Evolutionary conservation across 2,329 filamentous ascomycete species (phyloP).

Genomic region (Pyrenophora tritici-repentis): DNA sequence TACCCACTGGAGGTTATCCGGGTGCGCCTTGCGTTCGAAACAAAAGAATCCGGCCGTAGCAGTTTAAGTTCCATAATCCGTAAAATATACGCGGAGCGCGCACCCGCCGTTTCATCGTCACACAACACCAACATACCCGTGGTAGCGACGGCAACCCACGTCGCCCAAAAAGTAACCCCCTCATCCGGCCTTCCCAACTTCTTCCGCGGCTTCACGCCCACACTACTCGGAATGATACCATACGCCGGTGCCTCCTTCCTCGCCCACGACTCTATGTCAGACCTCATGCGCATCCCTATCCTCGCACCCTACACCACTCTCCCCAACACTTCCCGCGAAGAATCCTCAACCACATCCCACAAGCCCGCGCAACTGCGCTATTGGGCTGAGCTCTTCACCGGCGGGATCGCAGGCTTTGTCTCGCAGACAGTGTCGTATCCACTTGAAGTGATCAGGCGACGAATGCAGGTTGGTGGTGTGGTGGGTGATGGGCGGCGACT

Average conservation of each 20-base stretch:
- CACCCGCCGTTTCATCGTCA: slow-evolving; percentile 37
- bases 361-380: slow-evolving; percentile 75
- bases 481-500: slow-evolving; percentile 86
- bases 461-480: slow-evolving; percentile 96
- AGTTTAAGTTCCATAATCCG: slow-evolving; percentile 77
- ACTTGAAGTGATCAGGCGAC: slow-evolving; percentile 84
- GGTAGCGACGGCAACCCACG: slow-evolving; percentile 48
- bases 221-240: slow-evolving; percentile 90
- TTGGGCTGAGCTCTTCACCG: slow-evolving; percentile 84
- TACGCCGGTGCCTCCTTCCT: slow-evolving; percentile 96
- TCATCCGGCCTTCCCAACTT: slow-evolving; percentile 81
- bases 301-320: slow-evolving; percentile 77
- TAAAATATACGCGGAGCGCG: slow-evolving; percentile 82
- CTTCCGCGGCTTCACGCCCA: slow-evolving; percentile 91
- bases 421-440: slow-evolving; percentile 94
- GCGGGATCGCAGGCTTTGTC: slow-evolving; percentile 83
- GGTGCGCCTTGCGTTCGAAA: slow-evolving; percentile 93
- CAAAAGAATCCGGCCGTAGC: slow-evolving; percentile 71
- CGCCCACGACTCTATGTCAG: slow-evolving; percentile 88
- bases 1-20: slow-evolving; percentile 93
- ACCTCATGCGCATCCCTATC: slow-evolving; percentile 72
- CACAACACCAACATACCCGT: slow-evolving; percentile 48
- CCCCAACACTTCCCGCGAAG: slow-evolving; percentile 57
- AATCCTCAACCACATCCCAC: slow-evolving; percentile 49
- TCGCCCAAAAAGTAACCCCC: slow-evolving; percentile 61